Conservation (phyloP, 495 filamentous ascomycete species). For the Daldinia vernicosa region DNA sequence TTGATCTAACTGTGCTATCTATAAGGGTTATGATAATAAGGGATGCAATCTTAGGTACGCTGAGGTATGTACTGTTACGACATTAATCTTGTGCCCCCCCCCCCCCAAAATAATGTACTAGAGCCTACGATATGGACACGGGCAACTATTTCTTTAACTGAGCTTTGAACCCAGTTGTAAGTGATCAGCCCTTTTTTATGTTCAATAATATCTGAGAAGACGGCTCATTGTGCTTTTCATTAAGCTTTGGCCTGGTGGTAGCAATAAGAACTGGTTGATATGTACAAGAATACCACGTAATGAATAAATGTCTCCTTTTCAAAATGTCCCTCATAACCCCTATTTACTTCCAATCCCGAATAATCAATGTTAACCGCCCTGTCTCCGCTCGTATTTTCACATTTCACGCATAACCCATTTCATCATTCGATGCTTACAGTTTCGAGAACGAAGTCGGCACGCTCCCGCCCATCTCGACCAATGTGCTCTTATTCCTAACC, state of each 20-base stretch:
- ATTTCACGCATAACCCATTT: not conserved
- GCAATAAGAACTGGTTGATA: not conserved
- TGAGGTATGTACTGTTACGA: no score
- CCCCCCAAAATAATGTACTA: no score
- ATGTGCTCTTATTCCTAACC: slow-evolving; percentile 82
- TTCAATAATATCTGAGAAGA: not conserved
- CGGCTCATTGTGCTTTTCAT: not conserved
- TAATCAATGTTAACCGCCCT: not conserved
- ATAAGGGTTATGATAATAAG: no score
- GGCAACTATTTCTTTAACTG: no score
- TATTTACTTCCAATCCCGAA: not conserved
- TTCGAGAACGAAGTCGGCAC: slow-evolving; percentile 74
- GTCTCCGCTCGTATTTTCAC: not conserved
- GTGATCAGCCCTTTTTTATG: not conserved
- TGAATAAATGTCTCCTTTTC: not conserved
- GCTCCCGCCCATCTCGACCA: slow-evolving; percentile 77
- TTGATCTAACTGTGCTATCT: no score
- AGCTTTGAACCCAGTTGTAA: not conserved
- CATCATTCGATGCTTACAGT: slow-evolving; percentile 43
- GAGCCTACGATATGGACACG: no score
- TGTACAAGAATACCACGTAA: not conserved
- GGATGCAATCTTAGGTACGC: no score
- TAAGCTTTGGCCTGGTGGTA: not conserved
- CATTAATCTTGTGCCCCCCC: no score
- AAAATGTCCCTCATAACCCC: not conserved